Evolutionary conservation across 139 green algal species (phyloP).

Genomic region (Chlamydomonas sp.): DNA sequence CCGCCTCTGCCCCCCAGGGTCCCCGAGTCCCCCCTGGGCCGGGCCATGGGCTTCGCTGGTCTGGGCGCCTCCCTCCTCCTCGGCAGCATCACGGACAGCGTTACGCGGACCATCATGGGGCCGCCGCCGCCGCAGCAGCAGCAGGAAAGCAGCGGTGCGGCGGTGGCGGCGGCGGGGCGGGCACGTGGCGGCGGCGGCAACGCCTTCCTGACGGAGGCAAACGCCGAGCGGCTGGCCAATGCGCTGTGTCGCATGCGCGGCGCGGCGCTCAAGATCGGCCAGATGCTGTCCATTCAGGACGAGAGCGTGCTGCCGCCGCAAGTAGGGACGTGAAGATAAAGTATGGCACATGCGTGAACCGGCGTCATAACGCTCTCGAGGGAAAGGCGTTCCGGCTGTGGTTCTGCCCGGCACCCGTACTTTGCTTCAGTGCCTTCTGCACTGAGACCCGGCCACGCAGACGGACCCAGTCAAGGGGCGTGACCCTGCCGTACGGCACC

Average conservation of each 20-base stretch:
- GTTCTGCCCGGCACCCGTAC: too few relatives aligned
- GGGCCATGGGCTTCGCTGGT: conserved; percentile 85
- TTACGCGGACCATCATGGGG: conserved; percentile 47
- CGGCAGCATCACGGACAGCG: conserved; percentile 72
- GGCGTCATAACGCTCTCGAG: too few relatives aligned
- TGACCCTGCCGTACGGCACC: too few relatives aligned
- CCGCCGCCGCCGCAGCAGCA: not conserved
- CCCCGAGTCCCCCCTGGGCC: conserved; percentile 75
- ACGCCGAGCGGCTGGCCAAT: conserved; percentile 90
- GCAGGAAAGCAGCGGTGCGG: not conserved
- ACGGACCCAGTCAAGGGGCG: too few relatives aligned
- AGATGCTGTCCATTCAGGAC: conserved; percentile 98
- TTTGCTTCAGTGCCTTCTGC: too few relatives aligned
- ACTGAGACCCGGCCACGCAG: too few relatives aligned
- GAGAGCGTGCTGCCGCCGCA: conserved; percentile 89
- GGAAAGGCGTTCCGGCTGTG: too few relatives aligned
- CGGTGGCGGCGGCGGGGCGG: not conserved
- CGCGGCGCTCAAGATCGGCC: conserved; percentile 95
- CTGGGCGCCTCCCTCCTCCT: conserved; percentile 83
- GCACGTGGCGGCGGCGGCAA: conserved; percentile 8
- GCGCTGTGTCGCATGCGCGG: conserved; percentile 94
- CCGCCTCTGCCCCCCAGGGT: conserved; percentile 48
- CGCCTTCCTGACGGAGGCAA: conserved; percentile 75
- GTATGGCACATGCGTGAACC: too few relatives aligned
- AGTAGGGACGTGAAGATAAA: conserved; percentile 36